phyloP scores from a whole-genome alignment of 768 basidiomycete species.

The Tephrocybe sp. region DNA sequence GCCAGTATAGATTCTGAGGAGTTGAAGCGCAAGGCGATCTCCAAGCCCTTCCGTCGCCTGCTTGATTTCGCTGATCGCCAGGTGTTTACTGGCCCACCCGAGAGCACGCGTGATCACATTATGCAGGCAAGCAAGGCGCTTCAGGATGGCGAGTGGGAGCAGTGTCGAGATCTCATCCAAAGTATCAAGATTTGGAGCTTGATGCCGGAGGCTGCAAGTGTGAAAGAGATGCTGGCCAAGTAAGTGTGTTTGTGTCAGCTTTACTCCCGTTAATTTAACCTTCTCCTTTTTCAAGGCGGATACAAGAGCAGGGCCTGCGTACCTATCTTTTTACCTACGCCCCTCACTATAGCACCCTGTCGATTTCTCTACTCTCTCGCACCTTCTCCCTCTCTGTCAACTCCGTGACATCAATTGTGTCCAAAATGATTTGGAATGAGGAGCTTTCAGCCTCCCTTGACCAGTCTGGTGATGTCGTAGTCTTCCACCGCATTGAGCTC shows the following conservation, averaged over 20 bases:
- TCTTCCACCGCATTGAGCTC: slow-evolving; percentile 91
- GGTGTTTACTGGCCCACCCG: slow-evolving; percentile 97
- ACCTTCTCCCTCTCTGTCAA: slow-evolving; percentile 85
- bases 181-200: slow-evolving; percentile 98
- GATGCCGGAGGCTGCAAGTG: slow-evolving; percentile 83
- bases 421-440: slow-evolving; percentile 99
- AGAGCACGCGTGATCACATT: slow-evolving; percentile 97
- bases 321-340: slow-evolving; percentile 99
- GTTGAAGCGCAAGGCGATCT: slow-evolving; percentile 87
- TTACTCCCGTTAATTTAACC: slow-evolving; percentile 1
- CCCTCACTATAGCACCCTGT: slow-evolving; percentile 88
- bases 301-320: slow-evolving; percentile 95
- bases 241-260: slow-evolving; percentile 33
- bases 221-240: slow-evolving; percentile 96
- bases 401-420: slow-evolving; percentile 86
- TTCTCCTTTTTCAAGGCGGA: slow-evolving; percentile 56
- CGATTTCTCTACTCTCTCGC: slow-evolving; percentile 79
- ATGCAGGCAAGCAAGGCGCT: slow-evolving; percentile 98
- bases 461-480: slow-evolving; percentile 83
- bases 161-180: slow-evolving; percentile 88
- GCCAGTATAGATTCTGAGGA: slow-evolving; percentile 96
- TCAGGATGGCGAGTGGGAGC: slow-evolving; percentile 96
- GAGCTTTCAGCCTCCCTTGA: slow-evolving; percentile 92
- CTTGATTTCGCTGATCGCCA: slow-evolving; percentile 97
- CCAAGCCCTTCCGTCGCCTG: slow-evolving; percentile 94